Conservation (phyloP, 257 asterid genomes). For the Penstemon davidsonii region DNA sequence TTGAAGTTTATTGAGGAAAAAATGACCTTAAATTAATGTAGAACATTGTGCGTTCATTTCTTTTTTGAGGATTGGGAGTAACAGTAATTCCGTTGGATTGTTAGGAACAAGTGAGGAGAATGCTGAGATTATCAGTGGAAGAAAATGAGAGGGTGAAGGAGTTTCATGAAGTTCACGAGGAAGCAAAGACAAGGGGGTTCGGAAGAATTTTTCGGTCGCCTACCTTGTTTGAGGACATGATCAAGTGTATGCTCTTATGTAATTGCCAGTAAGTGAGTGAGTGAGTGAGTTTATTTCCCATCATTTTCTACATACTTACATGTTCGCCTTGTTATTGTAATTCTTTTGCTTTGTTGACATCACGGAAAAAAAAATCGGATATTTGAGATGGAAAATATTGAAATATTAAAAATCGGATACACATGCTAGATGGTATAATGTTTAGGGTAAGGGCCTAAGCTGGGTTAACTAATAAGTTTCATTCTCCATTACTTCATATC, state of each 20-base stretch:
- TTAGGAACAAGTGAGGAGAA: conserved; percentile 76
- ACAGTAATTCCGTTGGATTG: conserved; percentile 13
- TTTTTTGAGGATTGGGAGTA: background rate
- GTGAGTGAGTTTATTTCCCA: background rate
- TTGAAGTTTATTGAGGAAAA: background rate
- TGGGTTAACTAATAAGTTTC: too few species aligned
- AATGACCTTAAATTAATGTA: background rate
- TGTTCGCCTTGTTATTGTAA: background rate
- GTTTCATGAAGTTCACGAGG: conserved; percentile 56
- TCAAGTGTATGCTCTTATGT: conserved; percentile 84
- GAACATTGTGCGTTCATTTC: background rate
- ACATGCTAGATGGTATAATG: too few species aligned
- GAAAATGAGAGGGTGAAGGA: conserved; percentile 54
- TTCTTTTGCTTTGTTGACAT: too few species aligned
- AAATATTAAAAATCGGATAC: too few species aligned
- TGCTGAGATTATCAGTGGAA: conserved; percentile 70
- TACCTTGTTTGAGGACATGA: conserved; percentile 89
- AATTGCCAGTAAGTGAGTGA: conserved; percentile 86
- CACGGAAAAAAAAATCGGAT: background rate
- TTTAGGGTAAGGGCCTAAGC: too few species aligned
- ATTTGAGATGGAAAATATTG: too few species aligned
- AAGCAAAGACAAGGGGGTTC: conserved; percentile 58
- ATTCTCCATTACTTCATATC: too few species aligned
- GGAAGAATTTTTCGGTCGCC: conserved; percentile 89
- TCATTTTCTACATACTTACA: background rate